phyloP scores from a whole-genome alignment of 2,329 filamentous ascomycete genomes.

The Colletotrichum lupini region DNA sequence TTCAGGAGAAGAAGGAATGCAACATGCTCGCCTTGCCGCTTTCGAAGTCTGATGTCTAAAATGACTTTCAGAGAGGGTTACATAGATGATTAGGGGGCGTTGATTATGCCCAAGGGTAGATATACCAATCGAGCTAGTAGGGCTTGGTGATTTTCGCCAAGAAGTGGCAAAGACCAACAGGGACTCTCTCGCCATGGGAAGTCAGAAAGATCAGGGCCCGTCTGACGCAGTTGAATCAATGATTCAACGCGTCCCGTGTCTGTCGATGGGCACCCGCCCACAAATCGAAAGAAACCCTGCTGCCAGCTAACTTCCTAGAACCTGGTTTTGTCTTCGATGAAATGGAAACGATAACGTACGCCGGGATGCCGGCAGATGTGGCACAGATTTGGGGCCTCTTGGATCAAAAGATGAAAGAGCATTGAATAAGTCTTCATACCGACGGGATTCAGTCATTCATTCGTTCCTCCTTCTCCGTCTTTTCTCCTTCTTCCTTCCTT shows the following conservation, averaged over 20 bases:
- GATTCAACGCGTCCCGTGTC: not conserved
- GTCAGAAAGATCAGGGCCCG: not conserved
- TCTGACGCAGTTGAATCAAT: not conserved
- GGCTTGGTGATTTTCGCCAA: constrained; percentile 3
- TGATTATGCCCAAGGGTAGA: not conserved
- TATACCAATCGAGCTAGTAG: not conserved
- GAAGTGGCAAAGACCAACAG: not conserved
- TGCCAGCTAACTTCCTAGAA: not conserved
- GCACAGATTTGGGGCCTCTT: not conserved
- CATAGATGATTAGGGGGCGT: not conserved
- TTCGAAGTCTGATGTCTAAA: not conserved
- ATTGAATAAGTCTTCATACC: constrained; percentile 6
- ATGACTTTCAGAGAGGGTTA: not conserved
- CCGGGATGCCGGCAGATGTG: constrained; percentile 16
- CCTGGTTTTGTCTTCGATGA: constrained; percentile 13
- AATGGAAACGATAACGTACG: constrained; percentile 1
- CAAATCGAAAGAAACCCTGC: constrained; percentile 11
- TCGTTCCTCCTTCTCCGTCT: not conserved
- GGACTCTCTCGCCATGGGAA: too few species aligned
- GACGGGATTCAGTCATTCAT: not conserved
- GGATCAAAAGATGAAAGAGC: not conserved
- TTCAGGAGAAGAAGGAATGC: not conserved
- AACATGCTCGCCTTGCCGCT: not conserved
- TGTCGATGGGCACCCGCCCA: not conserved
- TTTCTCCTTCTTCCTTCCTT: not conserved